Evolutionary conservation across 306 rosid species (phyloP).

Genomic region (Spatholobus suberectus): DNA sequence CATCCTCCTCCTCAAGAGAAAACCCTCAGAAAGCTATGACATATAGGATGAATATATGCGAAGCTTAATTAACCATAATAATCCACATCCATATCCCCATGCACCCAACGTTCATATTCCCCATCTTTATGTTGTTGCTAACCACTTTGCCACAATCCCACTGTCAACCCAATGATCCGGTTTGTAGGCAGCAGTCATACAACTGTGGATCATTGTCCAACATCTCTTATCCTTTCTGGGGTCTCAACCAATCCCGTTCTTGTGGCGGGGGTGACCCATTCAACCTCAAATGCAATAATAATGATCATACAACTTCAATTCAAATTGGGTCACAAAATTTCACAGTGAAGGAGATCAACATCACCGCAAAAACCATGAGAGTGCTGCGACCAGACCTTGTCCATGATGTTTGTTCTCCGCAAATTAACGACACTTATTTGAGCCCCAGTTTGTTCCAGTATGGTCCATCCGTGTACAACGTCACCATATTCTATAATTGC

Average conservation of each 20-base stretch:
- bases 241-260: too few relatives aligned
- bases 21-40: too few relatives aligned
- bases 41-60: too few relatives aligned
- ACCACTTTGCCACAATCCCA: background rate
- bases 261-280: too few relatives aligned
- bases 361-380: too few relatives aligned
- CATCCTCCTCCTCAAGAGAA: too few relatives aligned
- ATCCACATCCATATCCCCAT: background rate
- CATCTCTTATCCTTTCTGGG: background rate
- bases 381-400: background rate
- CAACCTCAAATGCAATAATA: too few relatives aligned
- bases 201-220: background rate
- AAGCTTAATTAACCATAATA: too few relatives aligned
- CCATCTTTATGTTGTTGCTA: background rate
- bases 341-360: too few relatives aligned
- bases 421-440: background rate
- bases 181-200: background rate
- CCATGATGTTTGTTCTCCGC: background rate
- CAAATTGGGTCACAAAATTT: too few relatives aligned
- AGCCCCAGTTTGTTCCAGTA: too few relatives aligned
- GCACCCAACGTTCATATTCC: background rate
- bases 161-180: background rate
- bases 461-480: background rate
- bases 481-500: background rate
- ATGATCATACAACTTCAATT: too few relatives aligned